Percentiles rank a stretch among this genome's conserved stretches.
These are phyloP conservation scores for Tilletiopsis washingtonensis DNA, from an alignment of 1,284 basidiomycete genomes.

Conservation along the genomic window DNA sequence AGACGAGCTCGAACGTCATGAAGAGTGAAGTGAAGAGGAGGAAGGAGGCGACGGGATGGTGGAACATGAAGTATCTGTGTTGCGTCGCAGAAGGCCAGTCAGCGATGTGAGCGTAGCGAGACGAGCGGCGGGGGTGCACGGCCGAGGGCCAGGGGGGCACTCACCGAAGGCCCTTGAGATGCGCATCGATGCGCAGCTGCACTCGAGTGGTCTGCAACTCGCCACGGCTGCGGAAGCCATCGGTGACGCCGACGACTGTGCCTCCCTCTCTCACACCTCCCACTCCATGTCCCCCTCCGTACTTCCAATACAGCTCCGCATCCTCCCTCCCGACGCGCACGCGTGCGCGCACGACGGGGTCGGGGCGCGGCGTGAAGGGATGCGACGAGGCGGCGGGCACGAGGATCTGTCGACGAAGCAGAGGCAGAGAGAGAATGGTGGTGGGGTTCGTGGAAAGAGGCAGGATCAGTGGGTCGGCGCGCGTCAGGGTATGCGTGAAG, in stretches of 20 bases:
- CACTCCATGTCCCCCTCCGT: constrained; percentile 21
- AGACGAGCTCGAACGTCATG: constrained; percentile 33
- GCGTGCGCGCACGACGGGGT: neutral
- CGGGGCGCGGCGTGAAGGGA: neutral
- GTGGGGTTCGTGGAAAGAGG: constrained; percentile 12
- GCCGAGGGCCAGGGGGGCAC: too few relatives aligned
- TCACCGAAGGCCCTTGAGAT: constrained; percentile 31
- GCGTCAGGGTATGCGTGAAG: constrained; percentile 20
- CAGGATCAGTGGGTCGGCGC: constrained; percentile 12
- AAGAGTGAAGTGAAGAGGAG: constrained; percentile 37
- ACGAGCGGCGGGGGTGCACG: too few relatives aligned
- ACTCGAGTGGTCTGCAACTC: constrained; percentile 36
- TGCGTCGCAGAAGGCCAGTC: neutral
- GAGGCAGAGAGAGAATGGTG: constrained; percentile 27
- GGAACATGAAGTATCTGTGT: constrained; percentile 36
- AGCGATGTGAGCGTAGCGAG: neutral
- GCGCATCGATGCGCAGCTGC: constrained; percentile 40
- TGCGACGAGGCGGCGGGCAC: constrained; percentile 10
- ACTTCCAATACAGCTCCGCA: constrained; percentile 29
- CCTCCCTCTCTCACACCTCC: constrained; percentile 10
- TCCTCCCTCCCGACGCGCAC: constrained; percentile 31
- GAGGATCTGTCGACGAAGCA: constrained; percentile 24
- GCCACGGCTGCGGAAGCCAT: constrained; percentile 27
- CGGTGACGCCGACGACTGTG: constrained; percentile 11
- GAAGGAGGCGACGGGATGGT: constrained; percentile 37